Evolutionary conservation across 345 rosid genomes (phyloP).

Genomic region (Turnera subulata): DNA sequence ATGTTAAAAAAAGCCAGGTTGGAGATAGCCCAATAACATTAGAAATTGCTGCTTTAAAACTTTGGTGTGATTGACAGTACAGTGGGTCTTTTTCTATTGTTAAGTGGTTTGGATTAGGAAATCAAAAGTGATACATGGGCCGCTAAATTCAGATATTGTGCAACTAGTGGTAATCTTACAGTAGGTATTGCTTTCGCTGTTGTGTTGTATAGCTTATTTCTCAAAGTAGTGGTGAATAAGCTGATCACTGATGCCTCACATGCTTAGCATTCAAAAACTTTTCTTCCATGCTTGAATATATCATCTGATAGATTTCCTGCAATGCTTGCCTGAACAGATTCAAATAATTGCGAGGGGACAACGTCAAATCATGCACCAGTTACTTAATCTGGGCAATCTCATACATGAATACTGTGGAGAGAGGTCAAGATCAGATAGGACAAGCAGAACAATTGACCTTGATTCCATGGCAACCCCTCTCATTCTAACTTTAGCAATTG

Average conservation of each 20-base stretch:
- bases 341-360: constrained; percentile 62
- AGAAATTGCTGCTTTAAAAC: too few relatives aligned
- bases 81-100: too few relatives aligned
- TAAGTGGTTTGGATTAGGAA: too few relatives aligned
- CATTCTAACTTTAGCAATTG: constrained; percentile 56
- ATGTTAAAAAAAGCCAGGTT: background rate
- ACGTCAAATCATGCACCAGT: constrained; percentile 83
- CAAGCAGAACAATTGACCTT: constrained; percentile 28
- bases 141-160: too few relatives aligned
- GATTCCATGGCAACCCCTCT: constrained; percentile 42
- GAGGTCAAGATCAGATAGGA: constrained; percentile 54
- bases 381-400: constrained; percentile 73
- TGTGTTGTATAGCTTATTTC: background rate
- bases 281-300: background rate
- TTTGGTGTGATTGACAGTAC: too few relatives aligned
- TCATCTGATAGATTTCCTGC: background rate
- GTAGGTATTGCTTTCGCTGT: background rate
- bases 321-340: constrained; percentile 40
- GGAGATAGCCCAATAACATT: too few relatives aligned
- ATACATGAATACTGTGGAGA: constrained; percentile 64
- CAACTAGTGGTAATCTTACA: too few relatives aligned
- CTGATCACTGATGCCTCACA: too few relatives aligned
- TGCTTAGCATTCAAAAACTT: too few relatives aligned
- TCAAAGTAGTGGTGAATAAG: too few relatives aligned
- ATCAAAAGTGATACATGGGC: too few relatives aligned